These are phyloP conservation scores for Arachis hypogaea DNA, from an alignment of 306 rosid species.

Conservation along the genomic window DNA sequence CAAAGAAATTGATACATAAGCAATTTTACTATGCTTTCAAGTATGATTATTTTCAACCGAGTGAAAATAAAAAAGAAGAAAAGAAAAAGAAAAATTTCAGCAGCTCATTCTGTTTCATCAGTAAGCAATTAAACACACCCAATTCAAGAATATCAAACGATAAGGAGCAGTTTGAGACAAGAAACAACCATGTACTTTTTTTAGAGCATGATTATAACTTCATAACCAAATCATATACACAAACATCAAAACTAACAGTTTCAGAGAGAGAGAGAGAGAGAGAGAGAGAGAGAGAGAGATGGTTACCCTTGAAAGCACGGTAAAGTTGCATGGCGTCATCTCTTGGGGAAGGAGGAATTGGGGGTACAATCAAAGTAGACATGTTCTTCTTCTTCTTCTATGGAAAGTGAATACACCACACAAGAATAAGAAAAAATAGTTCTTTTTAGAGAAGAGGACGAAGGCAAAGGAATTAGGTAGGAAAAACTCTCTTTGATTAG, in stretches of 20 bases:
- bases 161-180: neutral
- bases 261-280: neutral
- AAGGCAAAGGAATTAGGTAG: too few species aligned
- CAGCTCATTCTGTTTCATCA: too few species aligned
- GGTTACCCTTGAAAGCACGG: conserved; percentile 82
- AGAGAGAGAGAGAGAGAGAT: neutral
- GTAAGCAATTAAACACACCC: too few species aligned
- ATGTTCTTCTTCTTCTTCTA: conserved; percentile 6
- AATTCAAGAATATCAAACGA: neutral
- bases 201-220: neutral
- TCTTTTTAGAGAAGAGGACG: too few species aligned
- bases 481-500: too few species aligned
- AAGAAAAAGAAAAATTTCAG: too few species aligned
- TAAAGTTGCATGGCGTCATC: conserved; percentile 73
- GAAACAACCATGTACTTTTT: neutral
- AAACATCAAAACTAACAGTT: neutral
- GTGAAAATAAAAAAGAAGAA: neutral
- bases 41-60: neutral
- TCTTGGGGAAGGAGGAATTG: conserved; percentile 64
- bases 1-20: neutral
- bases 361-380: conserved; percentile 61
- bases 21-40: neutral
- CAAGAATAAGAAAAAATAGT: too few species aligned
- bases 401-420: neutral
- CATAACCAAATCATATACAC: too few species aligned